Conservation (phyloP, 148 eudicot genomes). For the Euryodendron excelsum region DNA sequence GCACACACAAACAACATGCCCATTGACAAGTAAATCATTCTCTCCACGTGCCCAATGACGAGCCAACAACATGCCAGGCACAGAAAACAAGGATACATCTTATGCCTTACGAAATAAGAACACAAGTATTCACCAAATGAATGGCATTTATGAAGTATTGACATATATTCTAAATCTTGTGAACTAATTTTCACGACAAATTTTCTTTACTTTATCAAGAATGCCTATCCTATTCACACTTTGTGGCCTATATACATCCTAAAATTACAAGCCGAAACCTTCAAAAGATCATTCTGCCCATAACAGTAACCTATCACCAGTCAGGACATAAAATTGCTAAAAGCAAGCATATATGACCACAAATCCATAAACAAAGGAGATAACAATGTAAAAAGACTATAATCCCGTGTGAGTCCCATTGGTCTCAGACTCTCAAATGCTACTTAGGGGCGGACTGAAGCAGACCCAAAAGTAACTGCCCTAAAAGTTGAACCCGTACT, state of each 20-base stretch:
- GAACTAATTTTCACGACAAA: neutral
- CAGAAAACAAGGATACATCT: neutral
- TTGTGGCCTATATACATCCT: neutral
- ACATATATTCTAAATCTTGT: neutral
- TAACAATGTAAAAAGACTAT: neutral
- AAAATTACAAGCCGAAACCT: neutral
- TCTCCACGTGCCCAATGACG: neutral
- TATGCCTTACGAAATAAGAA: neutral
- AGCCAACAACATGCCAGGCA: neutral
- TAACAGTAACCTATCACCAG: neutral
- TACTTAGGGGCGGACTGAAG: neutral
- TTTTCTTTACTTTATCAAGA: neutral
- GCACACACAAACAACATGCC: neutral
- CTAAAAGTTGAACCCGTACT: neutral
- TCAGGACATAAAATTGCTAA: neutral
- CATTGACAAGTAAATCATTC: too few relatives aligned
- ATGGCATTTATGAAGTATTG: neutral
- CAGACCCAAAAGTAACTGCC: neutral
- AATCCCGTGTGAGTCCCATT: neutral
- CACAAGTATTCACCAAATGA: neutral
- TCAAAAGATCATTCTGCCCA: neutral
- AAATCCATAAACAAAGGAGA: neutral
- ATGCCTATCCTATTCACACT: neutral
- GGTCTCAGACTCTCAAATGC: neutral
- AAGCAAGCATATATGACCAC: neutral